Conservation (phyloP, 805 yeast species). For the Starmerella cellae region DNA sequence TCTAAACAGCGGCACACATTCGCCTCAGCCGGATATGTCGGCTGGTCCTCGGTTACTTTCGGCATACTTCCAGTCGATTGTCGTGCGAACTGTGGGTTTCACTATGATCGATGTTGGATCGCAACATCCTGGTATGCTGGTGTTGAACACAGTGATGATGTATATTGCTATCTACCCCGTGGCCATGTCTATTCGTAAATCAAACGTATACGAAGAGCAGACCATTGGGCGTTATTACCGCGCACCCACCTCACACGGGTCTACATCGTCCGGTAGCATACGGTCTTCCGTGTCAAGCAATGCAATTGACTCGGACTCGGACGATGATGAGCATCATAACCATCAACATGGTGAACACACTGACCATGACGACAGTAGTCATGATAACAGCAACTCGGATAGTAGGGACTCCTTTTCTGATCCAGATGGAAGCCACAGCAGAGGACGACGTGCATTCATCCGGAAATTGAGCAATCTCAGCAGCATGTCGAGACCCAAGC, state of each 20-base stretch:
- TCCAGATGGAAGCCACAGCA: no score
- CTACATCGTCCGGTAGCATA: neutral
- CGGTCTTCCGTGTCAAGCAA: slow-evolving; percentile 1
- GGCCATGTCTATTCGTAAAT: slow-evolving; percentile 90
- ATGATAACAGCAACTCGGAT: no score
- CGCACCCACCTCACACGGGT: neutral
- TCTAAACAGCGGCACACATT: slow-evolving; percentile 41
- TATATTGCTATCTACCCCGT: slow-evolving; percentile 91
- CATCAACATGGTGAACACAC: no score
- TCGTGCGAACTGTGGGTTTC: slow-evolving; percentile 92
- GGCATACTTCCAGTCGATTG: slow-evolving; percentile 81
- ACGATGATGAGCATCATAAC: neutral
- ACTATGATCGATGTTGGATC: slow-evolving; percentile 52
- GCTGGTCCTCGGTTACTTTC: slow-evolving; percentile 59
- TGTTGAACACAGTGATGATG: slow-evolving; percentile 93
- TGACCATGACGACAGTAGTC: no score
- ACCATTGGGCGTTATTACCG: slow-evolving; percentile 72
- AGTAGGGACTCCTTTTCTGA: no score
- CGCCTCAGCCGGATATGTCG: slow-evolving; percentile 40
- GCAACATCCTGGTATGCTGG: slow-evolving; percentile 84
- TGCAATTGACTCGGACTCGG: slow-evolving; percentile 2
- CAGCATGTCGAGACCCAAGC: neutral
- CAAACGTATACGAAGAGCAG: slow-evolving; percentile 96
- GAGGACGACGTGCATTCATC: no score
- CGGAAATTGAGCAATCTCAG: neutral